phyloP scores from a whole-genome alignment of 2,329 filamentous ascomycete species.

The Stemphylium beticola region DNA sequence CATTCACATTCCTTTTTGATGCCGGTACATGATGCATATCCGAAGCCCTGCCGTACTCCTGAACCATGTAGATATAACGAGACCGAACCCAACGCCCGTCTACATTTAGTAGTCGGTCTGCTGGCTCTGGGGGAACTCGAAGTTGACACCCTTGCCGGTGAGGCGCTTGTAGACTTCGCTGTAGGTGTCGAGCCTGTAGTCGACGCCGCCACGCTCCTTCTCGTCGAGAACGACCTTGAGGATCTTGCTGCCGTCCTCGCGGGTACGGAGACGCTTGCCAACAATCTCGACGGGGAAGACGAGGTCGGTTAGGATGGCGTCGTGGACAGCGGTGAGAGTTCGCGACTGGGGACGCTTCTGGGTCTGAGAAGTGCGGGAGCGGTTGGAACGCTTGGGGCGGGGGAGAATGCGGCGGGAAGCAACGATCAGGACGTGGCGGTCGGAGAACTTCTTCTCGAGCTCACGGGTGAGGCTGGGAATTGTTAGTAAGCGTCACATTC shows the following conservation, averaged over 20 bases:
- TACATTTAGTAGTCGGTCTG: constrained; percentile 77
- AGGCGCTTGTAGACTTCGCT: constrained; percentile 98
- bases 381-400: constrained; percentile 97
- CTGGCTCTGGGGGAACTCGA: constrained; percentile 94
- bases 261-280: constrained; percentile 97
- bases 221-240: constrained; percentile 99
- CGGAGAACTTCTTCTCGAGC: constrained; percentile 99
- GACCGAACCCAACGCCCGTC: constrained; percentile 23
- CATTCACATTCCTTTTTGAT: constrained; percentile 49
- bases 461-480: constrained; percentile 87
- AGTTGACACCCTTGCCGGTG: constrained; percentile 94
- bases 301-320: constrained; percentile 95
- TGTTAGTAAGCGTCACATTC: constrained; percentile 9
- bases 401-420: constrained; percentile 98
- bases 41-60: constrained; percentile 46
- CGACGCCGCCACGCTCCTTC: constrained; percentile 99
- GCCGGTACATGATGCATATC: constrained; percentile 50
- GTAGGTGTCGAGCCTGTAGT: constrained; percentile 99
- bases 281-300: constrained; percentile 99
- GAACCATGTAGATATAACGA: constrained; percentile 36
- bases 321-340: constrained; percentile 98
- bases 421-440: constrained; percentile 99
- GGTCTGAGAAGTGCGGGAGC: constrained; percentile 92
- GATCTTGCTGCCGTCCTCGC: constrained; percentile 97
- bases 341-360: constrained; percentile 99